These are phyloP conservation scores for Stellera chamaejasme DNA, from an alignment of 345 rosid genomes.

Conservation along the genomic window DNA sequence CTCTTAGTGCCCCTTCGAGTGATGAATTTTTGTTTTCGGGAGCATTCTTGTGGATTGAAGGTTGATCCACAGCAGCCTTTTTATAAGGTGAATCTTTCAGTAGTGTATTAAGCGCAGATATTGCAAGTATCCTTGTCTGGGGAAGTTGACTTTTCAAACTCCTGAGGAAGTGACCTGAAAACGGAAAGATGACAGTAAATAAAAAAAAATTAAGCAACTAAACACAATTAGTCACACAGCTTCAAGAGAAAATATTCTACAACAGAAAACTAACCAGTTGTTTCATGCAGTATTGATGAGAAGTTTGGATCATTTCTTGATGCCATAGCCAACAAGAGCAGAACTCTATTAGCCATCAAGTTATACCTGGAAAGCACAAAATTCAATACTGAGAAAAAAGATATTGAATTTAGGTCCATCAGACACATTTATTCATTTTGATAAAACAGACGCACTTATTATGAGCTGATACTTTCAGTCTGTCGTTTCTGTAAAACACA, in stretches of 20 bases:
- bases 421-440: too few relatives aligned
- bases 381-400: background rate
- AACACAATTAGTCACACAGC: background rate
- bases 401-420: too few relatives aligned
- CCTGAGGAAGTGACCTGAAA: conserved; percentile 89
- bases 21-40: conserved; percentile 48
- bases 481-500: too few relatives aligned
- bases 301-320: conserved; percentile 59
- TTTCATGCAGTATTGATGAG: conserved; percentile 69
- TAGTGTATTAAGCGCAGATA: conserved; percentile 85
- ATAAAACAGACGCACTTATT: too few relatives aligned
- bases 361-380: conserved; percentile 56
- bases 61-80: conserved; percentile 40
- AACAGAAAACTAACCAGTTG: conserved; percentile 57
- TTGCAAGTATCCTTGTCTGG: conserved; percentile 96
- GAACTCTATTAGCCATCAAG: conserved; percentile 96
- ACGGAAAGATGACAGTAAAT: conserved; percentile 6
- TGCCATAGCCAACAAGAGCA: conserved; percentile 88
- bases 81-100: conserved; percentile 94
- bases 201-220: conserved; percentile 1
- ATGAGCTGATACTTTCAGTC: too few relatives aligned
- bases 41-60: conserved; percentile 18
- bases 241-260: background rate
- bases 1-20: conserved; percentile 71
- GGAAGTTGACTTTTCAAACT: conserved; percentile 97